Evolutionary conservation across 2,329 filamentous ascomycete genomes (phyloP).

Genomic region (Trichoderma hamatum): DNA sequence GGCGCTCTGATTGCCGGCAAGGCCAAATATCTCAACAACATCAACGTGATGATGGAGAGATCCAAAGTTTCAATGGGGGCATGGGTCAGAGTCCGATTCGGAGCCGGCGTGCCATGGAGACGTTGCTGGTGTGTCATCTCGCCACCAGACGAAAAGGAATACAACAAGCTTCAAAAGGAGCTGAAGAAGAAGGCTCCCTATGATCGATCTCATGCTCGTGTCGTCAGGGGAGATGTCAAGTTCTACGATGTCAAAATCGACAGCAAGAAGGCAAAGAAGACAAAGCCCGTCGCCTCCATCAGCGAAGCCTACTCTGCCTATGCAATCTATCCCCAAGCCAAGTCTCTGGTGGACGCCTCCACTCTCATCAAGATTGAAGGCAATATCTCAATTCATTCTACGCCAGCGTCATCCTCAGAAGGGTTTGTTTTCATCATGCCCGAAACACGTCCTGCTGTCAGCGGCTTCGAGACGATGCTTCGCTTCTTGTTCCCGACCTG

Average conservation of each 20-base stretch:
- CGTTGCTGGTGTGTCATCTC: slow-evolving; percentile 95
- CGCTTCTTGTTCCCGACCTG: slow-evolving; percentile 91
- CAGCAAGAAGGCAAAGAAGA: slow-evolving; percentile 88
- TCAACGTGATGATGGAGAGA: slow-evolving; percentile 84
- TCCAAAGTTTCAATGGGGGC: slow-evolving; percentile 78
- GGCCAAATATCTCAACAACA: slow-evolving; percentile 86
- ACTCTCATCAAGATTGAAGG: slow-evolving; percentile 94
- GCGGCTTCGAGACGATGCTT: slow-evolving; percentile 93
- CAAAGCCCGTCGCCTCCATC: slow-evolving; percentile 85
- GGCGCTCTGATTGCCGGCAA: slow-evolving; percentile 94
- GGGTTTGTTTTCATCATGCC: slow-evolving; percentile 99
- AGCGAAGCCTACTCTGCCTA: slow-evolving; percentile 90
- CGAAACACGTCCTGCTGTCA: slow-evolving; percentile 86
- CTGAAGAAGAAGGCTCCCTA: slow-evolving; percentile 82
- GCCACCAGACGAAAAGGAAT: slow-evolving; percentile 92
- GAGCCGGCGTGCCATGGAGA: slow-evolving; percentile 92
- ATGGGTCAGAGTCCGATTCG: slow-evolving; percentile 94
- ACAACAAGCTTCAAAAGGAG: slow-evolving; percentile 79
- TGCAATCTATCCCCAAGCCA: slow-evolving; percentile 93
- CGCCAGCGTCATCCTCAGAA: slow-evolving; percentile 76
- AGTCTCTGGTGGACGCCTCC: slow-evolving; percentile 90
- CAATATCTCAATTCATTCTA: slow-evolving; percentile 81
- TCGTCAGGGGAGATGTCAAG: slow-evolving; percentile 85
- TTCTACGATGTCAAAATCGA: slow-evolving; percentile 83
- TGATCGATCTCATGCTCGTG: slow-evolving; percentile 66